These are phyloP conservation scores for Diaporthe eres DNA, from an alignment of 2,329 filamentous ascomycete species.

Conservation along the genomic window DNA sequence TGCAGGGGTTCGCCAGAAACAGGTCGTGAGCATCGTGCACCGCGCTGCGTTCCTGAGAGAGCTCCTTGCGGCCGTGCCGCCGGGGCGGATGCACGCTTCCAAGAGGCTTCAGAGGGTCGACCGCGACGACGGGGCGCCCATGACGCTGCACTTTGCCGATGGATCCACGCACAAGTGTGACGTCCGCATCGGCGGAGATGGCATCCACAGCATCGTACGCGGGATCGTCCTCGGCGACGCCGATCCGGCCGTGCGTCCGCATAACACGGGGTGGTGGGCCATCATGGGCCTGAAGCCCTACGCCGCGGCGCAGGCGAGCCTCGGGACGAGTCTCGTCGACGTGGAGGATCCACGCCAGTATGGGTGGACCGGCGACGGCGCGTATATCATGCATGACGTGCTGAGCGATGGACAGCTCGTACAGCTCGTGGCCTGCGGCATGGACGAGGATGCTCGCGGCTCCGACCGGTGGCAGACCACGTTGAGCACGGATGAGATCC, in stretches of 20 bases:
- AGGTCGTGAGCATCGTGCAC: conserved; percentile 43
- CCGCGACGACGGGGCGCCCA: not conserved
- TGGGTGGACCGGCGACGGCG: conserved; percentile 43
- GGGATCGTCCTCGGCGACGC: conserved; percentile 50
- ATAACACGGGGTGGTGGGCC: conserved; percentile 44
- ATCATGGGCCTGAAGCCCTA: conserved; percentile 46
- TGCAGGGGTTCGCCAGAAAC: conserved; percentile 7
- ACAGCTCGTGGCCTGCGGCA: conserved; percentile 41
- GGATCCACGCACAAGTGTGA: conserved; percentile 49
- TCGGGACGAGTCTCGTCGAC: conserved; percentile 43
- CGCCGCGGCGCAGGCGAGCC: conserved; percentile 40
- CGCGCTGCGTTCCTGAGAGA: conserved; percentile 43
- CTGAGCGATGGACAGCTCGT: conserved; percentile 38
- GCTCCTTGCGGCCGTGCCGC: conserved; percentile 41
- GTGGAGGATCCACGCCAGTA: conserved; percentile 46
- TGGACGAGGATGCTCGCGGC: conserved; percentile 15
- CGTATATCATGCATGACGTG: conserved; percentile 42
- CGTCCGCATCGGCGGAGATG: conserved; percentile 56
- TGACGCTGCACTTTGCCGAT: conserved; percentile 45
- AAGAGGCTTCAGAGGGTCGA: conserved; percentile 44
- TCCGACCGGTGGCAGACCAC: conserved; percentile 42
- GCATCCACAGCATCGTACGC: conserved; percentile 55
- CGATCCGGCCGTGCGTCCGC: conserved; percentile 44
- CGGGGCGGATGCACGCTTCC: conserved; percentile 45
- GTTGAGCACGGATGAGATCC: conserved; percentile 43